phyloP scores from a whole-genome alignment of 2,329 filamentous ascomycete species.

The Calonectria henricotiae region DNA sequence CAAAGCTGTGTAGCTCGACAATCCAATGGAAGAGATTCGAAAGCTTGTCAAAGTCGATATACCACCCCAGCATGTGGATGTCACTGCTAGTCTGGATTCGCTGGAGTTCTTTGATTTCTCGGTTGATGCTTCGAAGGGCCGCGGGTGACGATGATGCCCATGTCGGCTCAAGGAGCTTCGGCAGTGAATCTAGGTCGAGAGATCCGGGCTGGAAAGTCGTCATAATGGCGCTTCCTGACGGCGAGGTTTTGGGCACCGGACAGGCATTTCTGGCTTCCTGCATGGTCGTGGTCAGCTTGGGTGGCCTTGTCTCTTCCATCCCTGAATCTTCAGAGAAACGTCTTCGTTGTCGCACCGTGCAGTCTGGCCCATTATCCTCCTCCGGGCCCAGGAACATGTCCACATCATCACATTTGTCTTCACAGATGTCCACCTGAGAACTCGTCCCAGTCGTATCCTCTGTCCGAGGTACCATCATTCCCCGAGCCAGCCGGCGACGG shows the following conservation, averaged over 20 bases:
- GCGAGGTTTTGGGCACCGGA: not conserved
- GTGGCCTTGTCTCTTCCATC: constrained; percentile 38
- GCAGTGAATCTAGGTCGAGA: constrained; percentile 75
- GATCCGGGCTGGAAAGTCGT: constrained; percentile 77
- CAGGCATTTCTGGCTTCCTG: constrained; percentile 31
- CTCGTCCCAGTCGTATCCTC: constrained; percentile 4
- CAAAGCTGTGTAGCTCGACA: constrained; percentile 89
- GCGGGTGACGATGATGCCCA: constrained; percentile 53
- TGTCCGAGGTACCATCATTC: constrained; percentile 20
- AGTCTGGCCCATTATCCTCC: constrained; percentile 30
- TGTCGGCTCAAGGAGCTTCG: constrained; percentile 68
- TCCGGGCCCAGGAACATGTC: constrained; percentile 48
- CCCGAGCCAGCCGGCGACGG: constrained; percentile 38
- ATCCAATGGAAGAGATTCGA: constrained; percentile 93
- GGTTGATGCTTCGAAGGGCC: constrained; percentile 50
- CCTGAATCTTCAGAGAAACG: constrained; percentile 45
- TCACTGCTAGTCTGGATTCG: constrained; percentile 75
- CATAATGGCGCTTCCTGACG: constrained; percentile 14
- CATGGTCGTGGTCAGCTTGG: constrained; percentile 41
- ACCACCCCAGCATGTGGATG: constrained; percentile 84
- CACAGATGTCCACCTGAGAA: not conserved
- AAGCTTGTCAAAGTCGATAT: constrained; percentile 78
- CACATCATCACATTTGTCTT: constrained; percentile 40
- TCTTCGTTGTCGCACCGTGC: constrained; percentile 41
- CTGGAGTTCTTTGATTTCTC: constrained; percentile 76